Conservation (phyloP, 805 yeast genomes). For the Wickerhamiella nectarea region DNA sequence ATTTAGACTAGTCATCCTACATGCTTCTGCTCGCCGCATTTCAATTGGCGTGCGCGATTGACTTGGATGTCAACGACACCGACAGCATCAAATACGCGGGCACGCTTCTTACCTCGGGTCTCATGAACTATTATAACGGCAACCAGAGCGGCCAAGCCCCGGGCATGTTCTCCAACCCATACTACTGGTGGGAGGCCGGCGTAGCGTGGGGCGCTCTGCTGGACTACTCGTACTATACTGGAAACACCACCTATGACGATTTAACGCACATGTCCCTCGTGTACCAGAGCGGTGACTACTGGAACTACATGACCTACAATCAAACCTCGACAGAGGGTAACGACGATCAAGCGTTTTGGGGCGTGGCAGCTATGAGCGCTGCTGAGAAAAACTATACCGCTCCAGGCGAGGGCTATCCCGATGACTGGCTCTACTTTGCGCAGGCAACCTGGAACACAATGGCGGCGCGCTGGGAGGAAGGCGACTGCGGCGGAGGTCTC, state of each 20-base stretch:
- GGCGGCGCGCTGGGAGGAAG: conserved; percentile 75
- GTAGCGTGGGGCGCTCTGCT: conserved; percentile 84
- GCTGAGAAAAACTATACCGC: conserved; percentile 77
- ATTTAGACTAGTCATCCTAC: background rate
- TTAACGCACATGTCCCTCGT: conserved; percentile 47
- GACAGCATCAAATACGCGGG: conserved; percentile 40
- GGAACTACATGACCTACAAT: conserved; percentile 74
- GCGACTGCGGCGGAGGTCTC: conserved; percentile 71
- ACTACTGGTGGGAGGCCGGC: conserved; percentile 99
- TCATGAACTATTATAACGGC: conserved; percentile 59
- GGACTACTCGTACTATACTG: conserved; percentile 60
- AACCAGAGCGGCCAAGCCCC: conserved; percentile 53
- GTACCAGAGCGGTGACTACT: conserved; percentile 59
- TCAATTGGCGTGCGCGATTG: conserved; percentile 16
- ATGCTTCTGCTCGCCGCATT: background rate
- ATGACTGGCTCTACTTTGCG: conserved; percentile 60
- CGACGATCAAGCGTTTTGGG: conserved; percentile 98
- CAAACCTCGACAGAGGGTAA: conserved; percentile 91
- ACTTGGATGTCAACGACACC: conserved; percentile 27
- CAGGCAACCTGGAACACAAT: conserved; percentile 87
- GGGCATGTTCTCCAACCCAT: conserved; percentile 80
- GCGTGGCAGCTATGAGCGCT: conserved; percentile 80
- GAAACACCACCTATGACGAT: conserved; percentile 52
- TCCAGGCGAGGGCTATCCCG: conserved; percentile 33
- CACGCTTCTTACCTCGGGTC: conserved; percentile 41